phyloP scores from a whole-genome alignment of 129 eudicot species.

The Rutidosis leptorrhynchoides region DNA sequence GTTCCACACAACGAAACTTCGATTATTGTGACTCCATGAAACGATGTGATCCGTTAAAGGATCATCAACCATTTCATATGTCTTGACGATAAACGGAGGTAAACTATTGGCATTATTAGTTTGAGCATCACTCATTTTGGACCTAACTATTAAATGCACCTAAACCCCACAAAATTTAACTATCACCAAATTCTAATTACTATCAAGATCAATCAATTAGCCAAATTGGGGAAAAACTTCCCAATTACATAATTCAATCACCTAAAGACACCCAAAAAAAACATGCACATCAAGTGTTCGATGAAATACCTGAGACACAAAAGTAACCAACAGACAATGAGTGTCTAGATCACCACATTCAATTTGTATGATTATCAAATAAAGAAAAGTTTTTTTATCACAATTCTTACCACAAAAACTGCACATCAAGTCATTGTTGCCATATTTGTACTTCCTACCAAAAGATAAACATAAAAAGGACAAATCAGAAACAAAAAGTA shows the following conservation, averaged over 20 bases:
- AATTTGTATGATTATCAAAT: not conserved
- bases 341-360: not conserved
- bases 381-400: not conserved
- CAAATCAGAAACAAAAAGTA: constrained; percentile 11
- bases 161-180: constrained; percentile 1
- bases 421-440: constrained; percentile 1
- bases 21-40: constrained; percentile 32
- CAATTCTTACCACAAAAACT: too few species aligned
- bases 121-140: constrained; percentile 32
- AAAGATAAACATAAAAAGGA: constrained; percentile 13
- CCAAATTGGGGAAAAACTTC: not conserved
- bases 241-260: not conserved
- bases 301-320: constrained; percentile 4
- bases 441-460: constrained; percentile 26
- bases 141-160: constrained; percentile 7
- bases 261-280: not conserved
- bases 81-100: constrained; percentile 37
- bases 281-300: constrained; percentile 4
- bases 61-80: constrained; percentile 36
- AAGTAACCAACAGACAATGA: not conserved
- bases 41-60: constrained; percentile 34
- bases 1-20: constrained; percentile 36
- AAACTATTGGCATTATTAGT: constrained; percentile 16
- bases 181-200: not conserved
- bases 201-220: constrained; percentile 6